Base-by-base conservation (phyloP, 2,329 filamentous ascomycete species). In the Bipolaris zeicola region DNA sequence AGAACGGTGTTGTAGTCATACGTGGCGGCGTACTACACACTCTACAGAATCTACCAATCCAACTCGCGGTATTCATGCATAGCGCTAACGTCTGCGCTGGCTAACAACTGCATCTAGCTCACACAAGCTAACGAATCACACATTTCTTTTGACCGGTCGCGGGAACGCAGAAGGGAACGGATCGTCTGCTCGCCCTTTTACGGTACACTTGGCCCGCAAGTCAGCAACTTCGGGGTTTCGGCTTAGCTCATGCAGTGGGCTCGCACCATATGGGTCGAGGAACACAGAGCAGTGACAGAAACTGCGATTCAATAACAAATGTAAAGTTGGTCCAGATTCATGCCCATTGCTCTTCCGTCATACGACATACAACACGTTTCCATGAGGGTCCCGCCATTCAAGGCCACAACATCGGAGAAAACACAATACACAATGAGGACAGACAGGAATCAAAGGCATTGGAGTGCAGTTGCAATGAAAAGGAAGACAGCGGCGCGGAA, bases 81-180 rank as follows among this genome's bases (percentile, higher is more conserved):
- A 52, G 41, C 48, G 48, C 53, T 55, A 52, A 45, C 34, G 36
- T 52, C 33, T 47, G 53, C 33, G 26, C 36, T 42, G 28, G 42
- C 41, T 16, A 16, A 34, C 18, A 16, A 49, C 44, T 54, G 53
- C 53, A 46, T 7, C 34, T n/a, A 36, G 43, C 41, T 52, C 48
- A 41, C 48, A 42, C 34, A 24, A 41, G 42, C 34, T 42, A 39
- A 47, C 48, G 36, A 41, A 45, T 31, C 45, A 33, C 22, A 36
- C 47, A 6, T 10, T 36, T 41, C 16, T 20, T 52, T 20, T 34
- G 26, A 31, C 51, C 48, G 10, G 34, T 16, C 20, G 24, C 28
- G 13, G 48, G 48, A 34, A 50, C 22, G 20, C 20, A 20, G 10
- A 16, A 37, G 22, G 24, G 13, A 5, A 34, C 26, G 13, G 14